Percentiles rank a stretch among this genome's conserved stretches.
Conservation (phyloP, 139 green algal species). For the Pseudopediastrum boryanum region DNA sequence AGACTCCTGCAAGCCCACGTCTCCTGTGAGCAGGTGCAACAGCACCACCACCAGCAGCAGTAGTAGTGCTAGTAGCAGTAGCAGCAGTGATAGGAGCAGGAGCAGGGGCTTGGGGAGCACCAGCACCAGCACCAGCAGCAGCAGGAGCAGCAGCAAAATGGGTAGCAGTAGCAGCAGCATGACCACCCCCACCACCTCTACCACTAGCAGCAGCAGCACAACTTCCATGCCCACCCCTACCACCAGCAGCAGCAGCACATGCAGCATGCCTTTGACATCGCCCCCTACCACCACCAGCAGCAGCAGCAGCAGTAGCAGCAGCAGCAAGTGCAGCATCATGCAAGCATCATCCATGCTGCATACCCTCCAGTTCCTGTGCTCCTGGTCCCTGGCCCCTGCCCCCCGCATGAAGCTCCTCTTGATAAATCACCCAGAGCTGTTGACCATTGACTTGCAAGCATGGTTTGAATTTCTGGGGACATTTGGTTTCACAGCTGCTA, state of each 20-base stretch:
- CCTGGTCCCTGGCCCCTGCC: too few relatives aligned
- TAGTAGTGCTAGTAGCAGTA: background rate
- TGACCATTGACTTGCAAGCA: too few relatives aligned
- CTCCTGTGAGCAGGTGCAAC: background rate
- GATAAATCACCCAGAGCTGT: too few relatives aligned
- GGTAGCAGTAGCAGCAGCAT: background rate
- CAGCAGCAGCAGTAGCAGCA: background rate
- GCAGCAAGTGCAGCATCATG: background rate
- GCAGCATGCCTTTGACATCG: background rate
- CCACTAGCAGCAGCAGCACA: slow-evolving; percentile 5
- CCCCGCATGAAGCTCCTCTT: too few relatives aligned
- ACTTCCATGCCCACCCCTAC: too few relatives aligned
- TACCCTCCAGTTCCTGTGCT: too few relatives aligned
- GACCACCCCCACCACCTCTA: background rate
- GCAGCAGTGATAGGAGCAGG: background rate
- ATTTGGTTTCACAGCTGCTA: too few relatives aligned
- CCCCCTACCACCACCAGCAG: background rate
- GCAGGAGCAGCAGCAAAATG: background rate
- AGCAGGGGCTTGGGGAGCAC: too few relatives aligned
- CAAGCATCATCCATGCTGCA: too few relatives aligned
- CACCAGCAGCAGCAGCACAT: background rate
- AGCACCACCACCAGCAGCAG: background rate
- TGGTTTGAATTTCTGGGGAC: too few relatives aligned
- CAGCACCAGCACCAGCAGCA: background rate
- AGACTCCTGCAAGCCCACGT: background rate